Percentiles rank a stretch among this genome's conserved stretches.
Evolutionary conservation across 2,329 filamentous ascomycete species (phyloP).

Genomic region (Botrytis fabae): DNA sequence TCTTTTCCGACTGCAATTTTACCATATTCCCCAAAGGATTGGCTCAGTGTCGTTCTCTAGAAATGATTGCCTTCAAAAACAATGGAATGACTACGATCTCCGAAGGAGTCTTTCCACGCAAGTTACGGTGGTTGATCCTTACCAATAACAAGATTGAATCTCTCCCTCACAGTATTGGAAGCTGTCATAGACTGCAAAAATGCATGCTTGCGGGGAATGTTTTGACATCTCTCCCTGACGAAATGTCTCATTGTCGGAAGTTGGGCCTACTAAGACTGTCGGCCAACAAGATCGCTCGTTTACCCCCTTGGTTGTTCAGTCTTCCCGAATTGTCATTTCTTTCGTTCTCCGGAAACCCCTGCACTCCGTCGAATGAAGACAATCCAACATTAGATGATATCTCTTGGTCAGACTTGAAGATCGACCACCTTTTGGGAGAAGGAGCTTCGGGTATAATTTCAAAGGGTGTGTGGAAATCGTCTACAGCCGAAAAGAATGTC

Average conservation of each 20-base stretch:
- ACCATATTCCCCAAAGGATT: conserved; percentile 46
- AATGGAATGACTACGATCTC: conserved; percentile 49
- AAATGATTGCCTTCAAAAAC: conserved; percentile 51
- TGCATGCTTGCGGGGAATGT: conserved; percentile 52
- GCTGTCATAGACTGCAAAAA: conserved; percentile 48
- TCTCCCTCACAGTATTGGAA: conserved; percentile 47
- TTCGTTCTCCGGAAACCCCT: conserved; percentile 51
- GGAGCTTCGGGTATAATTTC: conserved; percentile 51
- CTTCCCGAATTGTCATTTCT: conserved; percentile 50
- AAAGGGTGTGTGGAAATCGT: conserved; percentile 43
- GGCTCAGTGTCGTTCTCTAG: conserved; percentile 47
- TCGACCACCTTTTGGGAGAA: conserved; percentile 46
- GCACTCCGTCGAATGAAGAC: conserved; percentile 37
- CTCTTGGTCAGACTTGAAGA: conserved; percentile 45
- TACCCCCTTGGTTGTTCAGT: conserved; percentile 48
- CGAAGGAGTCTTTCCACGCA: conserved; percentile 46
- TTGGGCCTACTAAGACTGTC: conserved; percentile 48
- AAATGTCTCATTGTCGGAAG: conserved; percentile 48
- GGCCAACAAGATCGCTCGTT: conserved; percentile 44
- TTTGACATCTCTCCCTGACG: conserved; percentile 44
- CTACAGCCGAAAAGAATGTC: conserved; percentile 42
- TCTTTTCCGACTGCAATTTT: conserved; percentile 51
- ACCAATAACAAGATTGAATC: conserved; percentile 47
- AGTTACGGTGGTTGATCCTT: conserved; percentile 50
- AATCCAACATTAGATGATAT: conserved; percentile 43